Evolutionary conservation across 495 filamentous ascomycete genomes (phyloP).

Genomic region (Oidiodendron maius): DNA sequence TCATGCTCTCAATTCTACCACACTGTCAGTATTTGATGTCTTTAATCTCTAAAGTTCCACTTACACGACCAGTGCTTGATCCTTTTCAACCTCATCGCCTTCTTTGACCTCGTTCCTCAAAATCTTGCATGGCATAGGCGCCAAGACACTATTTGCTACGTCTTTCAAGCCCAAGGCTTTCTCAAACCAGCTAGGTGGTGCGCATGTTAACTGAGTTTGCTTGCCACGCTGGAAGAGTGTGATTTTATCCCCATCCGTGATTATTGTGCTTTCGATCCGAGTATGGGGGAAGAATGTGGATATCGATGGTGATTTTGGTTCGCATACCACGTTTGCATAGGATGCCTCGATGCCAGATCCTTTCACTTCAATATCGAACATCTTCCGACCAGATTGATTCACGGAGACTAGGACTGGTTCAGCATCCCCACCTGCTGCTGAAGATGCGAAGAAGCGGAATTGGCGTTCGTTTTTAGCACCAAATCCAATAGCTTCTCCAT

Average conservation of each 20-base stretch:
- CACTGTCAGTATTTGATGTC: background rate
- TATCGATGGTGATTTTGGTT: conserved; percentile 29
- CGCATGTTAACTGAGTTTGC: conserved; percentile 64
- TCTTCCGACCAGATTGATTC: conserved; percentile 51
- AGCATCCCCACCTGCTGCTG: conserved; percentile 28
- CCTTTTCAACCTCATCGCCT: conserved; percentile 77
- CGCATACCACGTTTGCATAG: conserved; percentile 38
- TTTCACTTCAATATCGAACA: conserved; percentile 62
- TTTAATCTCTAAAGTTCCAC: conserved; percentile 16
- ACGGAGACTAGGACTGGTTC: conserved; percentile 52
- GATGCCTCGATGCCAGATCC: conserved; percentile 31
- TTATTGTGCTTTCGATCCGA: conserved; percentile 72
- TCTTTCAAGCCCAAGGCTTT: conserved; percentile 83
- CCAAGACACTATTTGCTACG: conserved; percentile 70
- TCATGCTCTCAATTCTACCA: conserved; percentile 87
- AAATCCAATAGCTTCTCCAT: conserved; percentile 52
- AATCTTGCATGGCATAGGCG: conserved; percentile 83
- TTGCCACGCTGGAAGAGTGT: conserved; percentile 78
- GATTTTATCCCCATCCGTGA: conserved; percentile 54
- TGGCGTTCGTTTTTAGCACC: conserved; percentile 34
- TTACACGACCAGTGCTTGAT: conserved; percentile 80
- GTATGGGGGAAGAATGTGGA: conserved; percentile 67
- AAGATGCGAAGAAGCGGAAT: conserved; percentile 44
- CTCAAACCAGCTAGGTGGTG: conserved; percentile 73
- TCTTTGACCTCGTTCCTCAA: conserved; percentile 66